phyloP scores from a whole-genome alignment of 2,329 filamentous ascomycete species.

The Calonectria naviculata region DNA sequence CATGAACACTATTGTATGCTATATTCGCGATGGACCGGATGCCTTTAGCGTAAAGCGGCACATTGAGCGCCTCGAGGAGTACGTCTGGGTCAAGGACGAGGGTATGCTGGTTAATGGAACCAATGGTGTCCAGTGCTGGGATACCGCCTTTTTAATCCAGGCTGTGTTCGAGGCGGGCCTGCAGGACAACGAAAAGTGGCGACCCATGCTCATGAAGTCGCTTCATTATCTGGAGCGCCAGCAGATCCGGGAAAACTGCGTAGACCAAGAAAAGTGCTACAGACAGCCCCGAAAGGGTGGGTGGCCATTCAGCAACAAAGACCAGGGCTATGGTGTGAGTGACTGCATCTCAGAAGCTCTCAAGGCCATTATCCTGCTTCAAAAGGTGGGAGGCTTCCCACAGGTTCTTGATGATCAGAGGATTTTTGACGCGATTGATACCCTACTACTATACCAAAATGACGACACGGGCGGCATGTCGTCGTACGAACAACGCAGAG shows the following conservation, averaged over 20 bases:
- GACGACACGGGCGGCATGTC: slow-evolving; percentile 81
- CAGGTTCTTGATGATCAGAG: slow-evolving; percentile 79
- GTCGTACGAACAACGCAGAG: slow-evolving; percentile 88
- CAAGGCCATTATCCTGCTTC: slow-evolving; percentile 86
- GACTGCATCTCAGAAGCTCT: slow-evolving; percentile 94
- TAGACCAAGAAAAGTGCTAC: slow-evolving; percentile 83
- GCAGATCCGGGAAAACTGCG: slow-evolving; percentile 87
- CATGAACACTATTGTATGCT: slow-evolving; percentile 91
- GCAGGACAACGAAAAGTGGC: slow-evolving; percentile 80
- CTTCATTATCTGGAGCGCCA: slow-evolving; percentile 89
- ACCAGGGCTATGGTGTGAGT: slow-evolving; percentile 94
- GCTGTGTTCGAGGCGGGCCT: slow-evolving; percentile 83
- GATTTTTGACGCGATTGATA: slow-evolving; percentile 89
- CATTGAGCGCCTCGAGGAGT: slow-evolving; percentile 84
- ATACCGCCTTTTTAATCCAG: slow-evolving; percentile 91
- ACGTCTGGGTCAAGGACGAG: slow-evolving; percentile 90
- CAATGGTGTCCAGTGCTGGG: slow-evolving; percentile 98
- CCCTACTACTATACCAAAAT: slow-evolving; percentile 92
- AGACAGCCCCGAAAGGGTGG: slow-evolving; percentile 91
- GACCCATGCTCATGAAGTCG: slow-evolving; percentile 84
- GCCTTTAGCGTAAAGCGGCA: slow-evolving; percentile 79
- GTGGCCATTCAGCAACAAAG: slow-evolving; percentile 94
- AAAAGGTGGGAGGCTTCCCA: slow-evolving; percentile 81
- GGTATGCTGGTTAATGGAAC: slow-evolving; percentile 97
- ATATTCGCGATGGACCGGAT: slow-evolving; percentile 84